These are phyloP conservation scores for Leccinum ochraceum DNA, from an alignment of 768 basidiomycete genomes.

Conservation along the genomic window DNA sequence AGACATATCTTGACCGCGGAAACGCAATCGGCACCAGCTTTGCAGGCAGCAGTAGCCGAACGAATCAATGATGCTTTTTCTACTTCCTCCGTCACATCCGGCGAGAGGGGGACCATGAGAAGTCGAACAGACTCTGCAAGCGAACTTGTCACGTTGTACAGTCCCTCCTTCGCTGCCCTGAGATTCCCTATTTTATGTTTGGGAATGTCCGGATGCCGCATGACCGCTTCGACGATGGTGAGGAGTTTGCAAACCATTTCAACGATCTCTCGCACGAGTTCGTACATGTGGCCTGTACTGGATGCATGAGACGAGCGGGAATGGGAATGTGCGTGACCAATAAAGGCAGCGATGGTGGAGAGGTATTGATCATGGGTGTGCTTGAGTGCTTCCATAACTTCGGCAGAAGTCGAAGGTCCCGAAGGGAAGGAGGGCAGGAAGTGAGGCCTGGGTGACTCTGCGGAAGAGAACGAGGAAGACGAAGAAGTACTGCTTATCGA, in stretches of 20 bases:
- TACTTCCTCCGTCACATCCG: conserved; percentile 68
- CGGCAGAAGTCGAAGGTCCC: conserved; percentile 67
- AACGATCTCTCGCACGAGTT: conserved; percentile 92
- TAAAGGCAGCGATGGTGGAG: conserved; percentile 95
- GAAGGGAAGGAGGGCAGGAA: conserved; percentile 61
- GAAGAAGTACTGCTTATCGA: conserved; percentile 77
- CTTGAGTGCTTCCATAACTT: conserved; percentile 77
- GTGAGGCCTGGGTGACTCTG: conserved; percentile 49
- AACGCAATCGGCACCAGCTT: conserved; percentile 87
- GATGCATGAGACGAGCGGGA: conserved; percentile 88
- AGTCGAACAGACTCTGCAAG: conserved; percentile 86
- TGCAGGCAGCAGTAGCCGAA: conserved; percentile 85
- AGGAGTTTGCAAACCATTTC: conserved; percentile 92
- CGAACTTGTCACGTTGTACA: conserved; percentile 84
- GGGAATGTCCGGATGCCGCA: conserved; percentile 71
- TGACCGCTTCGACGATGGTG: conserved; percentile 87
- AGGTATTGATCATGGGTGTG: conserved; percentile 87
- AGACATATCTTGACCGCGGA: conserved; percentile 83
- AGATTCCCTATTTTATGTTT: conserved; percentile 63
- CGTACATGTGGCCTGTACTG: conserved; percentile 91
- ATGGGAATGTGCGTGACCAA: conserved; percentile 95
- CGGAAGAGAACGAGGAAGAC: conserved; percentile 66
- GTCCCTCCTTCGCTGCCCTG: conserved; percentile 68
- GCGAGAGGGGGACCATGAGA: conserved; percentile 55
- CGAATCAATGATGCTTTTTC: conserved; percentile 78